phyloP scores from a whole-genome alignment of 768 basidiomycete genomes.

The Postia placenta region DNA sequence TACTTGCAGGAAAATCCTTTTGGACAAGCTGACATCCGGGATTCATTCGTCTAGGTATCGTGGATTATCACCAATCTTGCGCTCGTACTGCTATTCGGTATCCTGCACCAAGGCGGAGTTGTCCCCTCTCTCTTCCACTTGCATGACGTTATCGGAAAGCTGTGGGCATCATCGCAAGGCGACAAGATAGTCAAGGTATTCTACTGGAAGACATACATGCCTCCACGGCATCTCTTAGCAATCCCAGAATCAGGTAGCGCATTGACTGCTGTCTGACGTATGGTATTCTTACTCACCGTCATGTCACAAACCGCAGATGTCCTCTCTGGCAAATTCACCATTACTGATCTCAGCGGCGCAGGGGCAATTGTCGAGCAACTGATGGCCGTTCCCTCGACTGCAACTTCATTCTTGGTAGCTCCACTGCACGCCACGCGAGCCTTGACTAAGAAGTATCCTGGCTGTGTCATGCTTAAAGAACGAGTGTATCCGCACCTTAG shows the following conservation, averaged over 20 bases:
- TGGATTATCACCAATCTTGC: slow-evolving; percentile 25
- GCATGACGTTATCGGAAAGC: slow-evolving; percentile 17
- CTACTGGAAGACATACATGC: slow-evolving; percentile 38
- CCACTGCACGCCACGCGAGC: slow-evolving; percentile 23
- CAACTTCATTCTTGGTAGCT: slow-evolving; percentile 23
- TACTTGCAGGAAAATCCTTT: neutral
- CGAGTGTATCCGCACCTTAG: slow-evolving; percentile 33
- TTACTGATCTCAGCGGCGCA: slow-evolving; percentile 28
- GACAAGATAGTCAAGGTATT: slow-evolving; percentile 13
- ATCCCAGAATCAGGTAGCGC: slow-evolving; percentile 18
- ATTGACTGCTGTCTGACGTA: neutral
- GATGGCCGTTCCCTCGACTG: slow-evolving; percentile 1
- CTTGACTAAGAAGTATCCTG: slow-evolving; percentile 13
- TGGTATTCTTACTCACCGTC: too few relatives aligned
- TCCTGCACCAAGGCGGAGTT: slow-evolving; percentile 36
- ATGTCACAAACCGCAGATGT: slow-evolving; percentile 25
- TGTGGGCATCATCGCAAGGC: neutral
- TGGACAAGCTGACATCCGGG: too few relatives aligned
- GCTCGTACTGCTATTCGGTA: slow-evolving; percentile 28
- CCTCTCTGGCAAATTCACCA: slow-evolving; percentile 11
- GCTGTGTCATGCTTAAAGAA: slow-evolving; percentile 20
- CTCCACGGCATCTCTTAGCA: slow-evolving; percentile 31
- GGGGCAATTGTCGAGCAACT: slow-evolving; percentile 15
- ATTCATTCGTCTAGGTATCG: slow-evolving; percentile 14
- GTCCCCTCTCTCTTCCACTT: slow-evolving; percentile 31